Evolutionary conservation across 768 basidiomycete genomes (phyloP).

Genomic region (Tricholoma sp.): DNA sequence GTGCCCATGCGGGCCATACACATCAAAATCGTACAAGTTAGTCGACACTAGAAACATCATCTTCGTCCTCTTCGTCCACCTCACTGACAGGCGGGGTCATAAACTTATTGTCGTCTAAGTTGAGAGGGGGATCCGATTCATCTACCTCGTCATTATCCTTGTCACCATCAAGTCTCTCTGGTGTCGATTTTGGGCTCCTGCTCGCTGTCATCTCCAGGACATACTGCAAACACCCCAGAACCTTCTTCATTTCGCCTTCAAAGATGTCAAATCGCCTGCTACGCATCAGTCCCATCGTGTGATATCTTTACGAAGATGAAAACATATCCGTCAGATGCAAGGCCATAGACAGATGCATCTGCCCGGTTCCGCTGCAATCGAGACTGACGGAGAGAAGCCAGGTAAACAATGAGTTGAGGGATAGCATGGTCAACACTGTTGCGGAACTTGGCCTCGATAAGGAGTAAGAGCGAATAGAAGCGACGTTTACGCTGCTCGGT

Average conservation of each 20-base stretch:
- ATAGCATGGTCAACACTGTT: neutral
- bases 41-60: neutral
- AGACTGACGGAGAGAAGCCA: neutral
- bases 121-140: neutral
- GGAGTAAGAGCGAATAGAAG: neutral
- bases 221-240: neutral
- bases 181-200: neutral
- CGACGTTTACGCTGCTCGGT: neutral
- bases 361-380: neutral
- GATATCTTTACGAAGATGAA: neutral
- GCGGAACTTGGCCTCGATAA: neutral
- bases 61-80: neutral
- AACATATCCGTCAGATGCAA: neutral
- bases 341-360: neutral
- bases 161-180: neutral
- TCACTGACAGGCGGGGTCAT: neutral
- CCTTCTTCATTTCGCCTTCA: neutral
- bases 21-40: neutral
- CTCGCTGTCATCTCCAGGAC: neutral
- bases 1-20: no score
- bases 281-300: neutral
- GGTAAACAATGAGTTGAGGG: neutral
- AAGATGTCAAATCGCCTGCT: neutral
- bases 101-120: neutral
- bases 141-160: neutral